These are phyloP conservation scores for Neurospora sp. DNA, from an alignment of 495 filamentous ascomycete species.

Conservation along the genomic window DNA sequence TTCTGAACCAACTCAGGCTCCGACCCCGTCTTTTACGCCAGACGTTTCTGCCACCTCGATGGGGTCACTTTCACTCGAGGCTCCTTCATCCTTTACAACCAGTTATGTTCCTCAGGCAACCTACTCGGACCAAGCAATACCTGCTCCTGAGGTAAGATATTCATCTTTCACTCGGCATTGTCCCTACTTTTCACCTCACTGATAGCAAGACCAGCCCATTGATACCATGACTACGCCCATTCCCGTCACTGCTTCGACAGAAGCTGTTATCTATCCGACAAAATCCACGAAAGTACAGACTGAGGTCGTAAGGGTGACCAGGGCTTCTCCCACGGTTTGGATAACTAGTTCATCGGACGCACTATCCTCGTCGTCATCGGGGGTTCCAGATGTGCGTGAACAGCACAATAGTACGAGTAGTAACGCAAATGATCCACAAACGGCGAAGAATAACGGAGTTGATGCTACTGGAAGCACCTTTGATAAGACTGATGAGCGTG, in stretches of 20 bases:
- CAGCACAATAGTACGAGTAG: not conserved
- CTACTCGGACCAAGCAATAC: not conserved
- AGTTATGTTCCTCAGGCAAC: not conserved
- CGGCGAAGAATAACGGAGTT: not conserved
- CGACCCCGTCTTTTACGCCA: not conserved
- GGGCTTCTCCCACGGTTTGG: not conserved
- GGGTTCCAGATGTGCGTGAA: not conserved
- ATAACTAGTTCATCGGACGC: not conserved
- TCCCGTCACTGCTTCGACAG: not conserved
- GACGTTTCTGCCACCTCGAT: not conserved
- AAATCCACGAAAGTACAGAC: not conserved
- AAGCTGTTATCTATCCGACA: not conserved
- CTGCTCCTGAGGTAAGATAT: constrained; percentile 8
- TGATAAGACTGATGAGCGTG: constrained; percentile 28
- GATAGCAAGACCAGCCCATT: not conserved
- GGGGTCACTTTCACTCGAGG: not conserved
- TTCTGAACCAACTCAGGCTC: not conserved
- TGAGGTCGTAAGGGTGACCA: not conserved
- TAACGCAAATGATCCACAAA: not conserved
- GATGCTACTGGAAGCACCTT: constrained; percentile 10
- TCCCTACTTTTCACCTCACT: not conserved
- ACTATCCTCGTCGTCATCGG: not conserved
- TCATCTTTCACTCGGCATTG: not conserved
- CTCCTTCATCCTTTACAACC: not conserved
- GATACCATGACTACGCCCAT: not conserved